Evolutionary conservation across 345 rosid species (phyloP), one percentile per base, ranked within the genome.

Genomic region (Eucalyptus erythrocorys): DNA sequence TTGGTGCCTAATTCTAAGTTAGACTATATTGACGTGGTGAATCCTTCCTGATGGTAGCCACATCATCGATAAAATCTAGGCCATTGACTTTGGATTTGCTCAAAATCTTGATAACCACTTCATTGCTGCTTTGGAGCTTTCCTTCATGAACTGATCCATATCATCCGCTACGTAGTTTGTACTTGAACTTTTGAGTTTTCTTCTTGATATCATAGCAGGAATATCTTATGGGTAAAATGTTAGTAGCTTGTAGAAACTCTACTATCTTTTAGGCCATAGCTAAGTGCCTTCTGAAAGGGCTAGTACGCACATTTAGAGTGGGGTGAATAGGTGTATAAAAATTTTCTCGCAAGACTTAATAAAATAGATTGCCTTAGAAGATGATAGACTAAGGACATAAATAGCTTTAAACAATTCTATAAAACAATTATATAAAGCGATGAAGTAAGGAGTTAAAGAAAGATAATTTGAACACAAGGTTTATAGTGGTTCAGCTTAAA

Each of bases 11-110:
- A 55, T 12, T 55, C 59, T 22, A 53, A 53, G 0, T 21, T 53
- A 53, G 59, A 22, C 27, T 55, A 55, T 55, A 55, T 55, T 55
- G 59, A 22, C 2, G 0, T 5, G 15, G 66, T 26, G 32, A 27
- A 12, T 59, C 32, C n/a, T 27, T 59, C 4, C 14, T n/a, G 1
- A 59, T 0, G 1, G 32, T 59, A 5, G n/a, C 66, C 66, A 59
- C 66, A 5, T 27, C 32, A 27, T 27, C 0, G 6, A 26, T 59
- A 59, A 59, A 59, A 59, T 27, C 32, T 59, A 26, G 66, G 32
- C 15, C 66, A 59, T 59, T 0, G 14, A 15, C 13, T 59, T 26
- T 59, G 30, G 66, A 27, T 59, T 59, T 59, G 66, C 11, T 59
- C 32, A 59, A 59, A 26, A 26, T 59, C 66, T 59, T 59, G n/a